Evolutionary conservation across 2,329 filamentous ascomycete species (phyloP).

Genomic region (Madurella mycetomatis): DNA sequence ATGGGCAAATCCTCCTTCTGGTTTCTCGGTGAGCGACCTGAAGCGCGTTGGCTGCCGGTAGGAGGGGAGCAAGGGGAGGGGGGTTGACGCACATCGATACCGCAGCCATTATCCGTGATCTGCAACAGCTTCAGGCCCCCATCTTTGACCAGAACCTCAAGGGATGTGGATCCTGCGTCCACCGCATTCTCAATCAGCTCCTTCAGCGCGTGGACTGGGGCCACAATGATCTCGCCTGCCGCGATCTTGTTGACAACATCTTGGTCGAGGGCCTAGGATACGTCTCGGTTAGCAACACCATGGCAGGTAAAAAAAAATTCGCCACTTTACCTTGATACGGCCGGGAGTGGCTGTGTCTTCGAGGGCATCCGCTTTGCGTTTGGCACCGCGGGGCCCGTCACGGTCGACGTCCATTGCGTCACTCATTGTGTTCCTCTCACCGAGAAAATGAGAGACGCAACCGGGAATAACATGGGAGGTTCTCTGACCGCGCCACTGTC

Average conservation of each 20-base stretch:
- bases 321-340: slow-evolving; percentile 43
- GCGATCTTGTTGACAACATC: slow-evolving; percentile 99
- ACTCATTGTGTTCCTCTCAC: slow-evolving; percentile 25
- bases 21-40: slow-evolving; percentile 24
- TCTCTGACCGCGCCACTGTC: not conserved
- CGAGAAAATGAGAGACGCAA: not conserved
- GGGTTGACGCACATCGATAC: slow-evolving; percentile 68
- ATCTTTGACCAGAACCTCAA: slow-evolving; percentile 91
- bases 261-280: slow-evolving; percentile 69
- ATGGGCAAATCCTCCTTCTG: slow-evolving; percentile 89
- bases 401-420: slow-evolving; percentile 44
- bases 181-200: slow-evolving; percentile 96
- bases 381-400: slow-evolving; percentile 41
- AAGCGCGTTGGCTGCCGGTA: not conserved
- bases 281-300: slow-evolving; percentile 8
- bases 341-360: slow-evolving; percentile 31
- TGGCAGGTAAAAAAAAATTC: not conserved
- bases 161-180: slow-evolving; percentile 87
- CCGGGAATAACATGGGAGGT: not conserved
- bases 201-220: slow-evolving; percentile 91
- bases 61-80: not conserved
- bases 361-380: slow-evolving; percentile 44
- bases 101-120: slow-evolving; percentile 95
- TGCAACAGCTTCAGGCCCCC: slow-evolving; percentile 92
- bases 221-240: slow-evolving; percentile 96